Evolutionary conservation across 176 grass and related monocot species (phyloP), one percentile per base, ranked within the genome.

Genomic region (Oryza nivara): DNA sequence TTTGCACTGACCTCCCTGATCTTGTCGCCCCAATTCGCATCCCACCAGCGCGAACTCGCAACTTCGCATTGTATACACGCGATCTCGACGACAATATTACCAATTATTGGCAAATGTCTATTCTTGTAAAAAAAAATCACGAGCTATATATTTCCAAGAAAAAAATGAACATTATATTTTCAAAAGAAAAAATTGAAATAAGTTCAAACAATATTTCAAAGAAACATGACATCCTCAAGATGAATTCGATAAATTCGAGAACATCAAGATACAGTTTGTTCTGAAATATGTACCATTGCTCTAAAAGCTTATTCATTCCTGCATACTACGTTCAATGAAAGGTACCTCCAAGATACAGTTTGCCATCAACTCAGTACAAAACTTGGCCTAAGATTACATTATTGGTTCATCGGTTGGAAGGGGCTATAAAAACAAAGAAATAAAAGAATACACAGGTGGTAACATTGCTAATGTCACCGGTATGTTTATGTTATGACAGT

Each of bases 401-500:
- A 44, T 68, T 82, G 41, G 12, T 10, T 83, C 43, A 34, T 83
- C 32, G 0, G 17, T 16, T 49, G 54, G 63, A 71, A 68, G 48
- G 49, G 41, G 9, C 49, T 3, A 75, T 16, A 44, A 51, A 20
- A 30, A 81, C 20, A 47, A 36, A 86, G 43, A 64, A 80, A 80
- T 19, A n/a, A 75, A 79, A 76, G 60, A 82, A 82, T 83, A 81
- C 81, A 67, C 23, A 75, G 74, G 75, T 7, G 45, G 12, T 67
- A 58, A 35, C 11, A 20, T 54, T 28, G 19, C 12, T 11, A 83
- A 64, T 9, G 7, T 68, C 38, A 68, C 8, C 63, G 51, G 25
- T 14, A 52, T 58, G 58, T 66, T 87, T 78, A 97, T 91, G 95
- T 97, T 23, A 92, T 92, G 74, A 97, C 92, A 8, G 90, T 97